Evolutionary conservation across 2,329 filamentous ascomycete genomes (phyloP), one percentile per base, ranked within the genome.

Genomic region (Pseudogymnoascus sp.): DNA sequence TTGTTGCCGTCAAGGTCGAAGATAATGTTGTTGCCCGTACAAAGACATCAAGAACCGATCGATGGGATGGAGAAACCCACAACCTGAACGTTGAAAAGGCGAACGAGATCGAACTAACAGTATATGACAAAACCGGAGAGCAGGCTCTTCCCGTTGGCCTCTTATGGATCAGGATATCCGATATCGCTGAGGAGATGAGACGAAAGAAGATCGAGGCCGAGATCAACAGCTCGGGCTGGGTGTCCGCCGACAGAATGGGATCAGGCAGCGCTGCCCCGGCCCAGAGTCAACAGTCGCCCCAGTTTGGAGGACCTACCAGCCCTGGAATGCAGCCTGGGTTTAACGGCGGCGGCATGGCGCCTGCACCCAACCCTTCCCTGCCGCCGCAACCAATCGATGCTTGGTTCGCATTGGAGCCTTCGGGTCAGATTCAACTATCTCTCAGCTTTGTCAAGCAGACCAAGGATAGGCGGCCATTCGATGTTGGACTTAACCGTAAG

Each of bases 151-250:
- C 95, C 42, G 96, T 99, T 71, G 95, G 89, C 63, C 87, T 99
- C 82, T 83, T 97, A 12, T 99, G 95, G 95, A 88, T 99, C 64
- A 85, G 95, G 65, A 93, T 99, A 72, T 96, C 95, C 14, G 95
- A 99, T 75, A 96, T 99, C 68, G 91, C 92, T 1, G 95, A 99
- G 74, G 95, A 99, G 76, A 93, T 99, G 83, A 89, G 95, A 73
- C 87, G 93, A 66, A 97, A 97, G 82, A 96, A 89, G 79, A 96
- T 99, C 66, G 95, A 99, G 77, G 89, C 91, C 12, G 95, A 99
- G 73, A 90, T 97, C 74, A 96, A 93, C 75, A 90, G 88, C 72
- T 92, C 91, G 50, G 95, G 93, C 62, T 99, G 95, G 95, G 93
- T 97, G 62, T 96, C 95, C 67, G 95, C 95, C 61, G 95, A 97